Evolutionary conservation across 805 yeast genomes (phyloP), one percentile per base, ranked within the genome.

Genomic region (Candida loeiensis): DNA sequence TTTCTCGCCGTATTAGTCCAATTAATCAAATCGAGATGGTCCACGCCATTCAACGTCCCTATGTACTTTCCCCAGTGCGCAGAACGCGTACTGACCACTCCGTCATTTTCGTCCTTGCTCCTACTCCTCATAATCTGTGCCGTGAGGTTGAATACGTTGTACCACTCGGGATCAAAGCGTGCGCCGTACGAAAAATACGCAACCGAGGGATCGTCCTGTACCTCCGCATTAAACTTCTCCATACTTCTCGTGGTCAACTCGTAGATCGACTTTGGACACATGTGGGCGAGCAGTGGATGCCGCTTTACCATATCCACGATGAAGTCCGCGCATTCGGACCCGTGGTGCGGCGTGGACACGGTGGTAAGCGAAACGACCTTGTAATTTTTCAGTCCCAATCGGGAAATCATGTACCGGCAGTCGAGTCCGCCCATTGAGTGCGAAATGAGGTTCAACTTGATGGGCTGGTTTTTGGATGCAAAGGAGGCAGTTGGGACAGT

Each of bases 401-500:
- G 66, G 0, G 85, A 72, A 2, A 88, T 84, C 47, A 90, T 59
- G 55, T 80, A 86, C 37, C 97, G 64, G 24, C 89, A 77, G 54
- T 90, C 96, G 21, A 89, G 63, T 0, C 97, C 97, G 4, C 97
- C 97, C 96, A 89, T 88, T 0, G 96, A 87, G 56, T 89, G 97
- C 4, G 93, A 93, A 18, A 89, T 70, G 32, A 89, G 57, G 53
- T 90, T 90, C 12, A 89, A 71, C 44, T 78, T 79, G 15, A 79
- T 46, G 3, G 64, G 59, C 18, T 52, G 27, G 27, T 25, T 25
- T 25, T 25, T 25, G 27, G 27, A 25, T 11, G 9, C 27, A 25
- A 25, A 25, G n/a, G 27, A 25, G 9, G 27, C 6, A 6, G 9
- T 11, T 6, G 27, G 31, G 39, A 30, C 27, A 36, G 37, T 17